phyloP scores from a whole-genome alignment of 805 yeast species.

The Candida ipomoeae region DNA sequence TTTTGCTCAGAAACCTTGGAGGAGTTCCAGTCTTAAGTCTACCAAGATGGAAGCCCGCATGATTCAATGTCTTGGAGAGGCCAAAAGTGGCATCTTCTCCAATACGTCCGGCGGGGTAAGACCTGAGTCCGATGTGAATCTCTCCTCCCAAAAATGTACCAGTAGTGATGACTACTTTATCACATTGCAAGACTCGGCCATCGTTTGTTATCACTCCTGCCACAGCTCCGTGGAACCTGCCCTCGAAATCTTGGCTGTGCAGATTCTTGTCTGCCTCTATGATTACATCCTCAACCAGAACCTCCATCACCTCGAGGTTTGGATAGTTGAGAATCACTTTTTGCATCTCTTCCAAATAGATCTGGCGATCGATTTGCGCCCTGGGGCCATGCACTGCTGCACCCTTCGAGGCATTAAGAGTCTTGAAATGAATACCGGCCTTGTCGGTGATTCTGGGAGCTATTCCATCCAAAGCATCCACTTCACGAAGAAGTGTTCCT shows the following conservation, averaged over 20 bases:
- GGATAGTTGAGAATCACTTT: constrained; percentile 49
- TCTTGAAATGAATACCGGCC: constrained; percentile 90
- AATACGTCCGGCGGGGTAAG: constrained; percentile 86
- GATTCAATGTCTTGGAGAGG: constrained; percentile 68
- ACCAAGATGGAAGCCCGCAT: constrained; percentile 80
- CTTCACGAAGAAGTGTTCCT: constrained; percentile 86
- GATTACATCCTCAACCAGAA: constrained; percentile 80
- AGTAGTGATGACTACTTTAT: constrained; percentile 81
- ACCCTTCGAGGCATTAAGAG: constrained; percentile 81
- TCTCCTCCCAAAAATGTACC: constrained; percentile 96
- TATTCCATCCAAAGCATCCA: constrained; percentile 95
- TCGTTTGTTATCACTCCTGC: constrained; percentile 70
- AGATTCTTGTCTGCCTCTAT: constrained; percentile 36
- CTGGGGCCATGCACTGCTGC: constrained; percentile 99
- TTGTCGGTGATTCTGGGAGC: constrained; percentile 80
- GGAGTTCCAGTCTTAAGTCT: constrained; percentile 97
- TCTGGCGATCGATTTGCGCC: constrained; percentile 87
- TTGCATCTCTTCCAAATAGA: constrained; percentile 81
- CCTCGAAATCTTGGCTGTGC: constrained; percentile 25
- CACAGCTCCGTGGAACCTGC: constrained; percentile 44
- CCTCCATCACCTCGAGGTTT: constrained; percentile 60
- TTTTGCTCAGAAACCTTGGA: constrained; percentile 69
- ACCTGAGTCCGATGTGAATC: constrained; percentile 80
- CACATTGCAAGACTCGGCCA: constrained; percentile 57
- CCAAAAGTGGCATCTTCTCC: constrained; percentile 94